Evolutionary conservation across 805 yeast genomes (phyloP).

Genomic region (Myxozyma nipponensis): DNA sequence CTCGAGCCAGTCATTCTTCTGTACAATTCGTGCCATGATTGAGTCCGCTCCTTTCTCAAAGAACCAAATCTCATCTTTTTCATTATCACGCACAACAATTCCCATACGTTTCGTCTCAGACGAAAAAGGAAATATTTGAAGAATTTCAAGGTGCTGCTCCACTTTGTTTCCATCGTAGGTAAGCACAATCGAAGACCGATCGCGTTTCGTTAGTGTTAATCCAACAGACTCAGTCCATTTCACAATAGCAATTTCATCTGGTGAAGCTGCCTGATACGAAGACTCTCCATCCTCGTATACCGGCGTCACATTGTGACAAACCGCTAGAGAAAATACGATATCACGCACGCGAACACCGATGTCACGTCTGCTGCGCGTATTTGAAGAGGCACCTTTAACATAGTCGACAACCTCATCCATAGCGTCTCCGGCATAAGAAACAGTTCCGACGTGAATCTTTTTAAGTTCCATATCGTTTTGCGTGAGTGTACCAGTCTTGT

Average conservation of each 20-base stretch:
- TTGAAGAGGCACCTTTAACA: constrained; percentile 27
- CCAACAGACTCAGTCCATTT: constrained; percentile 87
- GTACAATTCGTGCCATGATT: constrained; percentile 81
- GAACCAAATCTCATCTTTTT: constrained; percentile 74
- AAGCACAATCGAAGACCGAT: constrained; percentile 68
- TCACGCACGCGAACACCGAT: constrained; percentile 74
- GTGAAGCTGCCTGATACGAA: constrained; percentile 95
- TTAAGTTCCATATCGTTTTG: constrained; percentile 97
- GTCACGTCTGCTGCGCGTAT: constrained; percentile 56
- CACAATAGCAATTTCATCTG: constrained; percentile 97
- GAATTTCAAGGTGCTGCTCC: constrained; percentile 40
- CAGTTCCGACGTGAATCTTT: constrained; percentile 86
- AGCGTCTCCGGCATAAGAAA: constrained; percentile 87
- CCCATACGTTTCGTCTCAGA: constrained; percentile 98
- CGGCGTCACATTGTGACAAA: constrained; percentile 98
- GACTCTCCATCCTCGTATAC: constrained; percentile 70
- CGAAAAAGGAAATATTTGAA: constrained; percentile 88
- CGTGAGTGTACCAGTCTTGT: constrained; percentile 95
- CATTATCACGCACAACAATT: constrained; percentile 62
- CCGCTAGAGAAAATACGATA: constrained; percentile 72
- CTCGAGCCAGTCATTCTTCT: constrained; percentile 89
- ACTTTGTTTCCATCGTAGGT: constrained; percentile 57
- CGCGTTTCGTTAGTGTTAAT: constrained; percentile 72
- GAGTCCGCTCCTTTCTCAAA: constrained; percentile 94
- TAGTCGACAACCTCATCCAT: constrained; percentile 67